Percentiles rank a stretch among this genome's conserved stretches.
Evolutionary conservation across 2,329 filamentous ascomycete genomes (phyloP).

Genomic region (Albifimbria verrucaria): DNA sequence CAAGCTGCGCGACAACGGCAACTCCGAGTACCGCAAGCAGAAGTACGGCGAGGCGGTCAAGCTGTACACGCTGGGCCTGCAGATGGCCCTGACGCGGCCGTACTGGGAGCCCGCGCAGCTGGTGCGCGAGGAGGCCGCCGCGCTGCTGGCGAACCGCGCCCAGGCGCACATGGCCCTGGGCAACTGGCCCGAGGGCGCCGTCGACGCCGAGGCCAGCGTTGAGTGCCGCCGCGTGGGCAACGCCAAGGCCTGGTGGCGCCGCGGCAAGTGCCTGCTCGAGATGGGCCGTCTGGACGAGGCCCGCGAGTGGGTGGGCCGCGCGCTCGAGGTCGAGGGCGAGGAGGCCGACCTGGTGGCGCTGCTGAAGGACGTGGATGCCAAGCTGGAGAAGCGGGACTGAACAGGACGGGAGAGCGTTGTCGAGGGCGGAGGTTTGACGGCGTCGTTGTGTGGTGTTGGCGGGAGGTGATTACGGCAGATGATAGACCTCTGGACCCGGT

Average conservation of each 20-base stretch:
- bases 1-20: constrained; percentile 88
- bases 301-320: constrained; percentile 70
- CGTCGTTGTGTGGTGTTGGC: no score
- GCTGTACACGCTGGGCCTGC: constrained; percentile 80
- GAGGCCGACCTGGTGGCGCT: constrained; percentile 61
- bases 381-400: constrained; percentile 38
- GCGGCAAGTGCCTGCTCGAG: constrained; percentile 81
- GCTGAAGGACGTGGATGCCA: constrained; percentile 58
- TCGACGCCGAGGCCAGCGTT: constrained; percentile 84
- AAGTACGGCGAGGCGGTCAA: constrained; percentile 72
- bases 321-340: constrained; percentile 78
- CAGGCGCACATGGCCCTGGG: constrained; percentile 84
- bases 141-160: constrained; percentile 80
- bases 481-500: no score
- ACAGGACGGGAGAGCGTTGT: no score
- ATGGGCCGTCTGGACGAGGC: constrained; percentile 88
- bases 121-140: constrained; percentile 78
- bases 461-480: no score
- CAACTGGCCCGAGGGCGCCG: constrained; percentile 80
- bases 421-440: constrained; percentile 20
- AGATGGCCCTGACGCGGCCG: constrained; percentile 82
- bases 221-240: constrained; percentile 86
- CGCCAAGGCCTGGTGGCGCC: constrained; percentile 90
- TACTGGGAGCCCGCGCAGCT: constrained; percentile 78
- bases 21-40: constrained; percentile 76